A percentile compares a stretch with the other conserved stretches of the same genome.
Conservation (phyloP, 1,284 basidiomycete genomes). For the Sanghuangporus weigelae region DNA sequence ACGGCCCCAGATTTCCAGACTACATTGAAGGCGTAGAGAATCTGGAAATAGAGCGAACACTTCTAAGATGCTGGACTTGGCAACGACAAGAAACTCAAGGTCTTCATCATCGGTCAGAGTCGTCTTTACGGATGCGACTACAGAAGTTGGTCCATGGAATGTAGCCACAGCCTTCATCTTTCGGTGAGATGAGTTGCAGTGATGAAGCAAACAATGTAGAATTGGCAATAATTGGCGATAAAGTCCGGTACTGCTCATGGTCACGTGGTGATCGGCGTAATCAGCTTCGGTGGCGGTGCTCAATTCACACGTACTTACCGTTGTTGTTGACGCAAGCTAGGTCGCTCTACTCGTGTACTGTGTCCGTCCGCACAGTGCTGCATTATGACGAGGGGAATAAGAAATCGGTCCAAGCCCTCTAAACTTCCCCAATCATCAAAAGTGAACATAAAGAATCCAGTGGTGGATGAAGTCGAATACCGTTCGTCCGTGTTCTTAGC, state of each 20-base stretch:
- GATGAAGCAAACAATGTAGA: not conserved
- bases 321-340: too few species aligned
- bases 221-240: not conserved
- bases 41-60: constrained; percentile 56
- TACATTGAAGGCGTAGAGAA: constrained; percentile 52
- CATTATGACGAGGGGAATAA: too few species aligned
- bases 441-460: too few species aligned
- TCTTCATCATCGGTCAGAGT: constrained; percentile 39
- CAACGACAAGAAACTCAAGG: constrained; percentile 60
- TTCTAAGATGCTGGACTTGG: constrained; percentile 57
- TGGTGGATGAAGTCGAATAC: too few species aligned
- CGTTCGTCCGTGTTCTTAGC: too few species aligned
- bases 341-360: too few species aligned
- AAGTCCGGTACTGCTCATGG: not conserved
- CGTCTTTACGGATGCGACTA: constrained; percentile 58
- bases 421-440: too few species aligned
- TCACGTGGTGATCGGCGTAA: not conserved
- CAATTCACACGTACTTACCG: too few species aligned
- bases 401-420: too few species aligned
- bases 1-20: constrained; percentile 60
- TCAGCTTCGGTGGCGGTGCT: not conserved
- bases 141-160: constrained; percentile 62
- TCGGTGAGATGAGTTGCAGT: not conserved
- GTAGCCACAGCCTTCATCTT: constrained; percentile 66
- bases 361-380: too few species aligned